Conservation (phyloP, 139 green algal species). For the Pedinophyceae sp. region DNA sequence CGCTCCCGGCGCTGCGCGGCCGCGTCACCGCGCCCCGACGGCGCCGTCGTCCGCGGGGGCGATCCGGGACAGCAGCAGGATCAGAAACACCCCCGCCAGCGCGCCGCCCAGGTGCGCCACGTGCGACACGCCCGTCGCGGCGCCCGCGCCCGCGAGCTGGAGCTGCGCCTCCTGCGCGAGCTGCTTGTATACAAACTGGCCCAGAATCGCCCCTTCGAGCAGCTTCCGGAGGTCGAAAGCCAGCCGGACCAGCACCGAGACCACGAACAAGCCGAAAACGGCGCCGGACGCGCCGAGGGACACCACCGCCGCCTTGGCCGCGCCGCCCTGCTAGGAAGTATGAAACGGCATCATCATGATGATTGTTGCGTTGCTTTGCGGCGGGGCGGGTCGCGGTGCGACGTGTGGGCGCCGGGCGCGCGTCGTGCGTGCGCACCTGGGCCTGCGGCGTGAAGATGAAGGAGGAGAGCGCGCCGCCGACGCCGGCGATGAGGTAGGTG, state of each 20-base stretch:
- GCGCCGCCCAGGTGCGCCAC: conserved; percentile 55
- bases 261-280: conserved; percentile 78
- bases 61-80: no score
- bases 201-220: conserved; percentile 57
- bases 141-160: conserved; percentile 14
- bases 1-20: no score
- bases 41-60: no score
- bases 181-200: conserved; percentile 65
- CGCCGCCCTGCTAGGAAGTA: neutral
- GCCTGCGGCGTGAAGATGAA: conserved; percentile 3
- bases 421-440: neutral
- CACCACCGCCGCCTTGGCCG: neutral
- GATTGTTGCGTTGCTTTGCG: no score
- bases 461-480: conserved; percentile 23
- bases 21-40: no score
- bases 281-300: conserved; percentile 35
- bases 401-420: neutral
- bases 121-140: conserved; percentile 31
- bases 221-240: conserved; percentile 41
- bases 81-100: conserved; percentile 40
- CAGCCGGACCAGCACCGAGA: conserved; percentile 45
- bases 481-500: conserved; percentile 38
- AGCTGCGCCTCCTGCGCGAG: conserved; percentile 9
- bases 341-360: no score
- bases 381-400: neutral